A percentile compares a stretch with the other conserved stretches of the same genome.
Evolutionary conservation across 1,139 yeast genomes (phyloP).

Genomic region (Pichia sp.): DNA sequence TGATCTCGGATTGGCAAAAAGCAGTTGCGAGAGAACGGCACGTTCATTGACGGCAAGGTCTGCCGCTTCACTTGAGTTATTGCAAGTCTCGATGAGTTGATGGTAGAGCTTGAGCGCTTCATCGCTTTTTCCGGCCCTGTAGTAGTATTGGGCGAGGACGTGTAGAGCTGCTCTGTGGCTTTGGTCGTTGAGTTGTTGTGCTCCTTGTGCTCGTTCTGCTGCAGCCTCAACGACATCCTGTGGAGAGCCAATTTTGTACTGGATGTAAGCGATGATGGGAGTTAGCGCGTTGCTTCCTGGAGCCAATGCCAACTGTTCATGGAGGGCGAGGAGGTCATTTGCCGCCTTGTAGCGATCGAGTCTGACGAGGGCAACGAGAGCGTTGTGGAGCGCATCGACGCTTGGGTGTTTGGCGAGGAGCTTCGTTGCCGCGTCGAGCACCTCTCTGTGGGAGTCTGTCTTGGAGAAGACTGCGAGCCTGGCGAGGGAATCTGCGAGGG

Average conservation of each 20-base stretch:
- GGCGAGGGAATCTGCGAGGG: too few species aligned
- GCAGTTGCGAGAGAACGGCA: slow-evolving; percentile 55
- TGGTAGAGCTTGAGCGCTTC: slow-evolving; percentile 52
- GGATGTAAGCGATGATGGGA: slow-evolving; percentile 67
- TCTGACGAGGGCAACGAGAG: slow-evolving; percentile 64
- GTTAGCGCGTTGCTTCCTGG: too few species aligned
- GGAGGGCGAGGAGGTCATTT: too few species aligned
- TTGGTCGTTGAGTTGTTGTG: too few species aligned
- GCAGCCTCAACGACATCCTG: not conserved
- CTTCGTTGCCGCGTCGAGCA: too few species aligned
- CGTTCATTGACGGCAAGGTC: slow-evolving; percentile 68
- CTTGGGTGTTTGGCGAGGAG: too few species aligned
- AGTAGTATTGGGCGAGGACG: slow-evolving; percentile 75
- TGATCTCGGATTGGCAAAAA: slow-evolving; percentile 8
- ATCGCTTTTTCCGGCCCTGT: slow-evolving; percentile 53
- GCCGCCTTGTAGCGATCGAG: slow-evolving; percentile 64
- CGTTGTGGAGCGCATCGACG: too few species aligned
- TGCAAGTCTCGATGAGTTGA: slow-evolving; percentile 32
- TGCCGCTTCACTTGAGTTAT: slow-evolving; percentile 28
- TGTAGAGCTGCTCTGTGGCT: too few species aligned
- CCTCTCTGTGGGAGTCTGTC: too few species aligned
- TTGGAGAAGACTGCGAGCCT: too few species aligned
- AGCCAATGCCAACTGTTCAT: too few species aligned
- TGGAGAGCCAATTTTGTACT: slow-evolving; percentile 56
- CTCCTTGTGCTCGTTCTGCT: not conserved